Conservation (phyloP, 345 rosid genomes). For the Kernera saxatilis region DNA sequence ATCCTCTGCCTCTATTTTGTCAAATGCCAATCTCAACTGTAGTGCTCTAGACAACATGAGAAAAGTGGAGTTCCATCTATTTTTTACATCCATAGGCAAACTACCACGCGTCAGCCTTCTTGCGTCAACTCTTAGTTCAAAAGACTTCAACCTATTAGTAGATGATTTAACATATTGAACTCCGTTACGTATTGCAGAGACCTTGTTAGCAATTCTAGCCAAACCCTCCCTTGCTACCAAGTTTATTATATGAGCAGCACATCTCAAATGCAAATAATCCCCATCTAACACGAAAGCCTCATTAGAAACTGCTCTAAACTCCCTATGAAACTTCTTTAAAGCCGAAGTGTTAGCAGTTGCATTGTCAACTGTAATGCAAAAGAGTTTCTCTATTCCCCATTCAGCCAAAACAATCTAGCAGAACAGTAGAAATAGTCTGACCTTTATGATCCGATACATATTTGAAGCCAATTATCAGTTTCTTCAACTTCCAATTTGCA, state of each 20-base stretch:
- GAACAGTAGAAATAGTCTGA: too few relatives aligned
- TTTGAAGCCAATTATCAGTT: too few relatives aligned
- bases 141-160: not conserved
- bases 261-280: not conserved
- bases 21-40: not conserved
- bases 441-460: too few relatives aligned
- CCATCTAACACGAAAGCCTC: not conserved
- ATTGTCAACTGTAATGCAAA: not conserved
- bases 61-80: not conserved
- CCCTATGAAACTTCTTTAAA: not conserved
- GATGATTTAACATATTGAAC: not conserved
- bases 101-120: not conserved
- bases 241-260: not conserved
- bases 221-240: too few relatives aligned
- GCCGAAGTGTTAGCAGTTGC: not conserved
- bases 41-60: not conserved
- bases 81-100: not conserved
- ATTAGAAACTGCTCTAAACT: not conserved
- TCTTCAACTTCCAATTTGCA: too few relatives aligned
- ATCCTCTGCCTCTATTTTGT: not conserved
- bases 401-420: not conserved
- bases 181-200: too few relatives aligned
- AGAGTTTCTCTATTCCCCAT: not conserved
- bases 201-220: too few relatives aligned
- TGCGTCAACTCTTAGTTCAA: not conserved